Conservation (phyloP, 768 basidiomycete species). For the Leccinellum luteum region DNA sequence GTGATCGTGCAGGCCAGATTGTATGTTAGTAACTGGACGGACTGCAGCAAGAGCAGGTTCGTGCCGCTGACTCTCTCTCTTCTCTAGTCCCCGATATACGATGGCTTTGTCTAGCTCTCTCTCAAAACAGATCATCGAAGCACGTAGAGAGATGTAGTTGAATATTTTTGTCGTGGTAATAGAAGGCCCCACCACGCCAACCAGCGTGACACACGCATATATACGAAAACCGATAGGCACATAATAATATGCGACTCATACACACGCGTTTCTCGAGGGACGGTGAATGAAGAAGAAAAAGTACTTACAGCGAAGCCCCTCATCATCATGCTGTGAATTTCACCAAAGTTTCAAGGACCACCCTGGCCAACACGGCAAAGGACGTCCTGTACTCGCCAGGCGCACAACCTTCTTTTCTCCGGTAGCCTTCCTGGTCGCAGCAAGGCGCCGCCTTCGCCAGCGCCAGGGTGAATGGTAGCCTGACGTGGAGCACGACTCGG, state of each 20-base stretch:
- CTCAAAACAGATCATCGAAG: background rate
- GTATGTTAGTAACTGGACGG: slow-evolving; percentile 49
- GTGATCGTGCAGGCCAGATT: slow-evolving; percentile 46
- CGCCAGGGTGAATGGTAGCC: slow-evolving; percentile 66
- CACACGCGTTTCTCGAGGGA: no score
- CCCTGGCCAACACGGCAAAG: slow-evolving; percentile 87
- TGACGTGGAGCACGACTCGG: slow-evolving; percentile 87
- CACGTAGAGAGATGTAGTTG: background rate
- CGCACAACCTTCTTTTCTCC: slow-evolving; percentile 82
- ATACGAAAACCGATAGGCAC: no score
- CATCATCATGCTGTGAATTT: no score
- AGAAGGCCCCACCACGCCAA: no score
- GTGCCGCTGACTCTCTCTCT: slow-evolving; percentile 2
- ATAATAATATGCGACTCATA: no score
- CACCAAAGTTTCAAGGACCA: slow-evolving; percentile 48
- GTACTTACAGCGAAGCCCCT: no score
- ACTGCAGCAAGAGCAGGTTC: slow-evolving; percentile 49
- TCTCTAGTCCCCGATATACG: background rate
- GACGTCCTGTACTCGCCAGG: slow-evolving; percentile 87
- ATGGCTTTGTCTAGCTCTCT: background rate
- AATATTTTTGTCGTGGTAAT: no score
- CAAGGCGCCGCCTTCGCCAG: slow-evolving; percentile 81
- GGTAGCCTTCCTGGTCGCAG: slow-evolving; percentile 86
- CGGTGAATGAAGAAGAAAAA: no score
- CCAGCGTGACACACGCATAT: no score